Base-by-base conservation (phyloP, 2,329 filamentous ascomycete genomes). In the Sporothrix luriei region DNA sequence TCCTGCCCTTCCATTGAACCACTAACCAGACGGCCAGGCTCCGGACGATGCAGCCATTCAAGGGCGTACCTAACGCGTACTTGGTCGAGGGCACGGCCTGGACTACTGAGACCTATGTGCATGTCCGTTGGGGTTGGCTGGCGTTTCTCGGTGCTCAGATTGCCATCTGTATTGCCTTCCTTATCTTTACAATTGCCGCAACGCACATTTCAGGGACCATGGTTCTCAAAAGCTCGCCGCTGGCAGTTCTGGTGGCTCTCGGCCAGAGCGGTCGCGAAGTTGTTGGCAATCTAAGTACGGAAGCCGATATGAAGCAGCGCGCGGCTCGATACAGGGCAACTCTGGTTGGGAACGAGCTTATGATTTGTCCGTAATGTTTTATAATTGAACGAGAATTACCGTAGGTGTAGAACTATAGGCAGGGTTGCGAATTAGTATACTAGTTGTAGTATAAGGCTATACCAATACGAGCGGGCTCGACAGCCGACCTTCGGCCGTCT, bases 81-180 rank as follows among this genome's bases (percentile, higher is more conserved):
- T 10, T 68, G 10, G 61, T 75, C 19, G 29, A 29, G 0, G 77
- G 77, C 3, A 43, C 69, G 6, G 75, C 74, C 0, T 75, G 70
- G 43, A 54, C 69, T 10, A 68, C 59, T n/a, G 74, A 76, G 70
- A 76, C 75, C 4, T 78, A 74, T 38, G 74, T 76, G 48, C 67
- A 73, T n/a, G 76, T 78, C 10, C 73, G 73, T 14, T 79, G 78
- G 77, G 72, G 72, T 1, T 79, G 77, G 77, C 70, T 78, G 6
- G 73, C 75, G 29, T 65, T 78, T 9, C 75, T 77, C 5, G 40
- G 76, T 1, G 43, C 57, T 4, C 71, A 75, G 61, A 72, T 72
- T 4, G 13, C 74, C 10, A 16, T 74, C 2, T 73, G 75, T 0
- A 71, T 72, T 2, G 29, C 73, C 1, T 71, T 78, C 21, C 71